Base-by-base conservation (phyloP, 805 yeast genomes). In the Yamadazyma akitaensis region DNA sequence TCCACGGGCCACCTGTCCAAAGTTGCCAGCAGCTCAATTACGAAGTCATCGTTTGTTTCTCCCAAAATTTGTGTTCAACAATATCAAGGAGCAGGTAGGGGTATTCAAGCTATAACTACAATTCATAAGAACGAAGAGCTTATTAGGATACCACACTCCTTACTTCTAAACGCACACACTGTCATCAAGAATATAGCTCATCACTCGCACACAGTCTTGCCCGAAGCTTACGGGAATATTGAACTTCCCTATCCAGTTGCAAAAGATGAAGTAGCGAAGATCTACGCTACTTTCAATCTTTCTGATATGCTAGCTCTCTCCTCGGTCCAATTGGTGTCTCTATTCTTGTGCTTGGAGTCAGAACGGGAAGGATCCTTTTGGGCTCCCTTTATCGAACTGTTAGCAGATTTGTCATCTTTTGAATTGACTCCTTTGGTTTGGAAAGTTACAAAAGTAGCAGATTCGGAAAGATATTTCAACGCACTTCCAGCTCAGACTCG, bases 341-440 rank as follows among this genome's bases (percentile, higher is more conserved):
- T 84, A 46, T 85, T 70, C 53, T 44, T 82, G 2, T 61, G 68
- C 4, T 56, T 78, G 13, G 87, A 82, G 53, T 52, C 46, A 2
- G 57, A 56, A 32, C 60, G 84, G 41, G 62, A 58, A 17, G 4
- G 19, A 1, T 37, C 46, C 0, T 81, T 72, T 57, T 88, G 95
- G 95, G 58, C 61, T 36, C 88, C 88, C 0, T 88, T 88, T 59
- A 61, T 88, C 10, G 73, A 75, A 30, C 76, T 80, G 52, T 72
- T 88, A 48, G 96, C 97, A 0, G 58, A 67, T 0, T 48, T 68
- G 12, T 58, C 64, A 0, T 90, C 84, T 36, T 76, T 88, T 45
- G 53, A 54, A 0, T 51, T 72, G 0, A 70, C 83, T 2, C 96
- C 96, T 1, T 63, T 88, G 34, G 65, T 75, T 0, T 87, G 96